Evolutionary conservation across 176 grass and related monocot genomes (phyloP), one percentile per base, ranked within the genome.

Genomic region (Oryza longistaminata): DNA sequence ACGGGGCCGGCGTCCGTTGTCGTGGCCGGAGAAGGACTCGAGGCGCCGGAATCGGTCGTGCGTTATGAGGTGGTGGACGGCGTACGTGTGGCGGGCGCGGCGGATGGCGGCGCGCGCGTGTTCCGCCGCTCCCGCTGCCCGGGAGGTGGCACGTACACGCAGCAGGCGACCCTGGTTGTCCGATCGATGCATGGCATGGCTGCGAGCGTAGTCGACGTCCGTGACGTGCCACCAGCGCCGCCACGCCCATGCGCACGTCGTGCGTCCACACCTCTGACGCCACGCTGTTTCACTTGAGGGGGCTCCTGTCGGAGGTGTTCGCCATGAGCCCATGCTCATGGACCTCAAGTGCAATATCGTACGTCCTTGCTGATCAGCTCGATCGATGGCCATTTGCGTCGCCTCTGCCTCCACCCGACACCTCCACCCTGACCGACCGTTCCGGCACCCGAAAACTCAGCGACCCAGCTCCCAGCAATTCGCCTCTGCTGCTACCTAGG

Each of bases 21-120:
- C 35, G 42, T 0, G 37, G 43, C 33, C 33, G 8, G 71, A 69
- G 77, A 91, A 88, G 39, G 65, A 31, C 25, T 73, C 86, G 70
- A 79, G 49, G 68, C 81, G 11, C 22, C 17, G 48, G 65, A 1
- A 80, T 61, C 33, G 53, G 53, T 85, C 89, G 69, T 73, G 75
- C 95, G 95, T 97, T 34, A 97, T 91, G 84, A 92, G 95, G 84
- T 97, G 95, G n/a, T n/a, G n/a, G n/a, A n/a, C n/a, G n/a, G n/a
- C n/a, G n/a, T n/a, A n/a, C n/a, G n/a, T n/a, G n/a, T n/a, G n/a
- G n/a, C n/a, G n/a, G n/a, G n/a, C n/a, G n/a, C n/a, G n/a, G n/a
- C n/a, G n/a, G n/a, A n/a, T n/a, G n/a, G n/a, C n/a, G n/a, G n/a
- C n/a, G n/a, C n/a, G n/a, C n/a, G n/a, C n/a, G n/a, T n/a, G n/a